Evolutionary conservation across 306 rosid species (phyloP), one percentile per base, ranked within the genome.

Genomic region (Cucumis hystrix): DNA sequence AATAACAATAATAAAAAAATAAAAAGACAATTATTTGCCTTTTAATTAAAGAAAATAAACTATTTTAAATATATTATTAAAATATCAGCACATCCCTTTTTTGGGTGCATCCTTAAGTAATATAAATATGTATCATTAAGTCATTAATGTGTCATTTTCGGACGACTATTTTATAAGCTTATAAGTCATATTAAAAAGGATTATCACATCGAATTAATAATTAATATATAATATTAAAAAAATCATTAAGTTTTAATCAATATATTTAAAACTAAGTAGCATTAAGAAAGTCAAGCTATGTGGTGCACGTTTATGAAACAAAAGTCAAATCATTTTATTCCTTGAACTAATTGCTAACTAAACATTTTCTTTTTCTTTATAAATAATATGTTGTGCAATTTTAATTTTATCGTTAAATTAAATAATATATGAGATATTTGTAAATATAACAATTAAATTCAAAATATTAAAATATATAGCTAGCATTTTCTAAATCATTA

Each of bases 261-360:
- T 45, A 69, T 69, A 45, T 69, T 69, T 47, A 25, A 70, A 71
- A 52, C 20, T 16, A 28, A 28, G 30, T 28, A 52, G 41, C 20
- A 8, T 71, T 20, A 49, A 23, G 43, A 71, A 49, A 71, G 76
- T 71, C 60, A 71, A 71, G 60, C 76, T 49, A 71, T 71, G 59
- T 45, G 76, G 23, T 49, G 60, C 76, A 71, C 76, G 76, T 71
- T 49, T 49, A 49, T 71, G 76, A 8, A 23, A 15, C 59, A 49
- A 25, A 49, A 49, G 76, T 71, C 76, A 71, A 71, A 49, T 71
- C 20, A 10, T 23, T 25, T 25, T 49, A 28, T 49, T 49, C 23
- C 0, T 70, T 70, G 41, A 70, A 14, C 6, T 21, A 28, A 28
- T 28, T 45, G 7, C 33, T 40, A 23, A 67, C 5, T 67, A 67